Percentiles rank a stretch among this genome's conserved stretches.
Evolutionary conservation across 2,329 filamentous ascomycete genomes (phyloP).

Genomic region (Sporothrix sp.): DNA sequence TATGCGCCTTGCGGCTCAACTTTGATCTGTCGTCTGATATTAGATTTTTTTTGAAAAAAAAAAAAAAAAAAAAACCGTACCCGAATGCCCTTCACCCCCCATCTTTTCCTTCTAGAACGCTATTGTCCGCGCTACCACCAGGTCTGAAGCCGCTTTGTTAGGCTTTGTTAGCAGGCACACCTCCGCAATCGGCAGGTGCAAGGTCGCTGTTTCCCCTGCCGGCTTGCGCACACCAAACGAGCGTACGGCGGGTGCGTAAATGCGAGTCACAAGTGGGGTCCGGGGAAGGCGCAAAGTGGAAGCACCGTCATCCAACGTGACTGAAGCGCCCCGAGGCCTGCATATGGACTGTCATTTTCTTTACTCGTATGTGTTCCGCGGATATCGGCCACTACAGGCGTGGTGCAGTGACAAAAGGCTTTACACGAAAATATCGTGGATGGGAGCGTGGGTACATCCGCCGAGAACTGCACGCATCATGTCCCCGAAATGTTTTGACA

Average conservation of each 20-base stretch:
- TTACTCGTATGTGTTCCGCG: no score
- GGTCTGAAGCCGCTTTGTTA: no score
- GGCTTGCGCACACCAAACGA: not conserved
- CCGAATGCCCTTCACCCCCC: no score
- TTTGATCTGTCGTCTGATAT: not conserved
- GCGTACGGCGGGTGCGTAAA: not conserved
- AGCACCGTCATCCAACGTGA: not conserved
- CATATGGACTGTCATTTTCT: no score
- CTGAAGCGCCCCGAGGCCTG: not conserved
- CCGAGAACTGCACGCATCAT: not conserved
- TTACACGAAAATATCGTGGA: not conserved
- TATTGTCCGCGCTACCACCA: no score
- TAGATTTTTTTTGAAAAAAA: no score
- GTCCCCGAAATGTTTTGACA: no score
- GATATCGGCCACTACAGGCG: no score
- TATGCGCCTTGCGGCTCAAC: no score
- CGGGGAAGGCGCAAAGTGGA: constrained; percentile 7
- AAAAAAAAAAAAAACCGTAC: no score
- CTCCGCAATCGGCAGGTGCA: not conserved
- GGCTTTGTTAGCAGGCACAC: not conserved
- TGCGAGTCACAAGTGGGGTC: not conserved
- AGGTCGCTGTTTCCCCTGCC: not conserved
- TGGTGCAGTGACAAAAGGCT: not conserved
- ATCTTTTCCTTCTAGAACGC: no score
- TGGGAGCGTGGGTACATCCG: no score